Conservation (phyloP, 202 grass and related monocot genomes). For the Thinopyrum obtusiflorum region DNA sequence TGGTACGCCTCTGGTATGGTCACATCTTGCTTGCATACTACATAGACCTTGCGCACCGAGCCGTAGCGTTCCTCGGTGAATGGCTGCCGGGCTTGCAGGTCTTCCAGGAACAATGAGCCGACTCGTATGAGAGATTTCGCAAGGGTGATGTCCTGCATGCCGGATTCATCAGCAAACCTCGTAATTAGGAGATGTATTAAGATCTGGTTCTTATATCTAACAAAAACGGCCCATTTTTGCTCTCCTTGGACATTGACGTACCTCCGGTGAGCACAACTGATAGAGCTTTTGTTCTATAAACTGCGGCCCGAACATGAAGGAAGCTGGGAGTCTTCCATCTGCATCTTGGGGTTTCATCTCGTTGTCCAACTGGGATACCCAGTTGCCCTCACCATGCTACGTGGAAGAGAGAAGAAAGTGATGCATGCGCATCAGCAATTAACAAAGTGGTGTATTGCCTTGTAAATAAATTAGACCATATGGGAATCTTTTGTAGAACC, state of each 20-base stretch:
- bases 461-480: too few species aligned
- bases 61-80: slow-evolving; percentile 31
- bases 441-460: too few species aligned
- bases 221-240: not conserved
- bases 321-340: slow-evolving; percentile 1
- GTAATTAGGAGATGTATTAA: not conserved
- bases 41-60: slow-evolving; percentile 22
- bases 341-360: slow-evolving; percentile 19
- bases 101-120: slow-evolving; percentile 40
- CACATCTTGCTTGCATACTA: too few species aligned
- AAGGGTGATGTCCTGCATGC: slow-evolving; percentile 39
- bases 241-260: not conserved
- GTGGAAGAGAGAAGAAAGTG: not conserved
- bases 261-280: not conserved
- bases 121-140: slow-evolving; percentile 37
- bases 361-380: not conserved
- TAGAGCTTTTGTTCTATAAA: not conserved
- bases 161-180: not conserved
- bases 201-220: not conserved
- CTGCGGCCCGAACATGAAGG: slow-evolving; percentile 1
- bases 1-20: not conserved
- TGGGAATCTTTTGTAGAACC: too few species aligned
- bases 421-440: not conserved
- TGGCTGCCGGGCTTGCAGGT: slow-evolving; percentile 13
- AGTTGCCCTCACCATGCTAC: not conserved